Conservation (phyloP, 139 green algal genomes). For the Chara braunii region DNA sequence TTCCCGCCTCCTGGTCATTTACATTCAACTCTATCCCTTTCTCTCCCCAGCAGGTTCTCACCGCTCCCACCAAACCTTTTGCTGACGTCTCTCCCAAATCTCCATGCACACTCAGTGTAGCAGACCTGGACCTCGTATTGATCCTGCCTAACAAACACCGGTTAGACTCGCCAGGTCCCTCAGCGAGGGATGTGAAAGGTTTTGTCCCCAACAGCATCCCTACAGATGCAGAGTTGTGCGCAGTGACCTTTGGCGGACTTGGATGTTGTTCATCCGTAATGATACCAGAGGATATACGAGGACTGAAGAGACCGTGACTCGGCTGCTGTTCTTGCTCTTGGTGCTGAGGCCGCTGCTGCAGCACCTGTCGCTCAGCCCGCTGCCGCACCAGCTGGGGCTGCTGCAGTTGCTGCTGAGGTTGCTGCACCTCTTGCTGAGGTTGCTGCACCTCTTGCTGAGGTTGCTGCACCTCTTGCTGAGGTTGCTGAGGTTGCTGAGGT, state of each 20-base stretch:
- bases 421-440: slow-evolving; percentile 15
- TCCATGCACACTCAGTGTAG: too few relatives aligned
- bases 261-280: neutral
- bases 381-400: too few relatives aligned
- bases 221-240: neutral
- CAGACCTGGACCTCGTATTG: slow-evolving; percentile 9
- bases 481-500: neutral
- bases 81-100: too few relatives aligned
- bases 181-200: neutral
- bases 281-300: neutral
- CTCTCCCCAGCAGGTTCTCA: too few relatives aligned
- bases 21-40: too few relatives aligned
- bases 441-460: slow-evolving; percentile 18
- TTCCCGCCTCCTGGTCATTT: too few relatives aligned
- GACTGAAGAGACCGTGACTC: neutral
- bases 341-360: slow-evolving; percentile 27
- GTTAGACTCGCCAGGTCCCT: neutral
- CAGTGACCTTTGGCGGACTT: neutral
- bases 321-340: slow-evolving; percentile 24
- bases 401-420: slow-evolving; percentile 32
- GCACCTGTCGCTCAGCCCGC: neutral
- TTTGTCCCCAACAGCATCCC: too few relatives aligned
- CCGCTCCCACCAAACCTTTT: too few relatives aligned
- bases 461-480: slow-evolving; percentile 22
- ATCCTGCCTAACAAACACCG: neutral